Evolutionary conservation across 2,329 filamentous ascomycete species (phyloP).

Genomic region (Colletotrichum sidae): DNA sequence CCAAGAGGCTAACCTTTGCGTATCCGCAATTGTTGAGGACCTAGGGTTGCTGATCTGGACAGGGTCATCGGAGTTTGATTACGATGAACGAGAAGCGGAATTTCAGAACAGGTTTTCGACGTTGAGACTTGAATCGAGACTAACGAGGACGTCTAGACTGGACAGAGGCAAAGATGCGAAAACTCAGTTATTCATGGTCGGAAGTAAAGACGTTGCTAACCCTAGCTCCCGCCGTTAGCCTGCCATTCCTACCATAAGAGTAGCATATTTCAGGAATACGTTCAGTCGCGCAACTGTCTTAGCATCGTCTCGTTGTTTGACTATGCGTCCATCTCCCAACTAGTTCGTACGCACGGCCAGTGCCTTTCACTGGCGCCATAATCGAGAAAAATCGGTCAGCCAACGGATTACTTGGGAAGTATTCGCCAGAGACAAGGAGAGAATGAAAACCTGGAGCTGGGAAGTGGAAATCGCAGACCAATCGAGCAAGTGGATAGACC

Average conservation of each 20-base stretch:
- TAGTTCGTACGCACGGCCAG: no score
- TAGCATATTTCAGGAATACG: conserved; percentile 20
- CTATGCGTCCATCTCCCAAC: background rate
- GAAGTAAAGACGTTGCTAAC: background rate
- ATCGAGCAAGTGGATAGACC: no score
- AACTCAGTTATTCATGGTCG: no score
- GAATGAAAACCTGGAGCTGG: no score
- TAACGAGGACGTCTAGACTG: background rate
- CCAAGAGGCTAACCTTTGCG: background rate
- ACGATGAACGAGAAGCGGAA: no score
- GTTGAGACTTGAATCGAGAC: background rate
- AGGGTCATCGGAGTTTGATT: no score
- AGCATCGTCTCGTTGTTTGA: conserved; percentile 6
- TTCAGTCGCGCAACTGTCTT: conserved; percentile 13
- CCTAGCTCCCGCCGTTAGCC: conserved; percentile 16
- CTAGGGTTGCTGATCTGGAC: background rate
- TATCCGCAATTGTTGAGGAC: conserved; percentile 27
- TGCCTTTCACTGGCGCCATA: no score
- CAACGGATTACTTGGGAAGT: no score
- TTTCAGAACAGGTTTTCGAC: no score
- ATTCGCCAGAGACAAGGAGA: no score
- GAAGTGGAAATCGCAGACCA: no score
- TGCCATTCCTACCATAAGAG: background rate
- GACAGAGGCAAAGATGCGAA: conserved; percentile 1
- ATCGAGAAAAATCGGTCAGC: no score